Conservation (phyloP, 257 asterid genomes). For the Capsicum chinense region DNA sequence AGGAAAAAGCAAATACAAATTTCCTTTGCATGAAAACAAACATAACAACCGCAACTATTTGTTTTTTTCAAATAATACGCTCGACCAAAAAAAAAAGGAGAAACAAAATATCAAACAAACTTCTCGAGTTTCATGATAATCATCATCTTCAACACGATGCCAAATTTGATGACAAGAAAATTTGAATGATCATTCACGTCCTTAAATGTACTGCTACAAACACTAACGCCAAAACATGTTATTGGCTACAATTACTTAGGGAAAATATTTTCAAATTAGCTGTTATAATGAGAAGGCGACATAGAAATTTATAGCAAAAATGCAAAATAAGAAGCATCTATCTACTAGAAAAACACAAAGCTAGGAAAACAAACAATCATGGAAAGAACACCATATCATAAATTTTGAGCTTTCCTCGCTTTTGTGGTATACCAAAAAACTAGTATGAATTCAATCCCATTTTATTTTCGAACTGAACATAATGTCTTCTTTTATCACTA, state of each 20-base stretch:
- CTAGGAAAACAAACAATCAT: too few relatives aligned
- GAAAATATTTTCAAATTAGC: not conserved
- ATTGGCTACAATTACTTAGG: not conserved
- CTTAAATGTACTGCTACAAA: not conserved
- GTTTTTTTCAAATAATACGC: not conserved
- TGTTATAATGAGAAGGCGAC: not conserved
- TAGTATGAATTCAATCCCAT: not conserved
- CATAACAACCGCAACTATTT: not conserved
- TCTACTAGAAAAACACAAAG: not conserved
- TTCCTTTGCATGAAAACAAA: not conserved
- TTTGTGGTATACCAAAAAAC: not conserved
- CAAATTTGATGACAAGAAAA: not conserved
- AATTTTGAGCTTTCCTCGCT: conserved; percentile 9
- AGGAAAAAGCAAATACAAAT: not conserved
- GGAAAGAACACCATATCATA: not conserved
- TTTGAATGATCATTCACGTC: conserved; percentile 12
- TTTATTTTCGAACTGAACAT: not conserved
- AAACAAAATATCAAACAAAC: conserved; percentile 51
- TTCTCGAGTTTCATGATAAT: conserved; percentile 94
- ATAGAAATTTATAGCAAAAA: conserved; percentile 18
- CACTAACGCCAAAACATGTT: not conserved
- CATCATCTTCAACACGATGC: not conserved
- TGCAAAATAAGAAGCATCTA: not conserved
- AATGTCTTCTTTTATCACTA: not conserved
- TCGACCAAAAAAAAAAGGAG: not conserved